Conservation (phyloP, 2,329 filamentous ascomycete species). For the Thielaviopsis populi region DNA sequence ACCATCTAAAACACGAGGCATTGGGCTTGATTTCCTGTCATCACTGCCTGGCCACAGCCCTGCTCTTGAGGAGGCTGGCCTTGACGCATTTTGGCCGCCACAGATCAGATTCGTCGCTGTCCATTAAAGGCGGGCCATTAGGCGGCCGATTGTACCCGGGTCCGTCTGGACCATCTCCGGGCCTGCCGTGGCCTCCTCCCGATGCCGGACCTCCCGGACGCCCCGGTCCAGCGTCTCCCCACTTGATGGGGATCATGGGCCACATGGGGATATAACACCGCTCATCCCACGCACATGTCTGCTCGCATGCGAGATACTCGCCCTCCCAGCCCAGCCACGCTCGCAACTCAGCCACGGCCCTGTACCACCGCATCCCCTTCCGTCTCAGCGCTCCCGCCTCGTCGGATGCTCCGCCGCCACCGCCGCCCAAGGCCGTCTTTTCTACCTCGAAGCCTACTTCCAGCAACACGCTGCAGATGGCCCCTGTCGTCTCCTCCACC, state of each 20-base stretch:
- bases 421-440: constrained; percentile 25
- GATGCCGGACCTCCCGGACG: background rate
- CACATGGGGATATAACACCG: constrained; percentile 38
- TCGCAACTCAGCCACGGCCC: constrained; percentile 28
- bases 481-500: constrained; percentile 28
- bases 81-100: constrained; percentile 23
- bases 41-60: background rate
- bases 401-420: constrained; percentile 19
- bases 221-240: background rate
- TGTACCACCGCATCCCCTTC: constrained; percentile 21
- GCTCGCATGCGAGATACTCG: constrained; percentile 29
- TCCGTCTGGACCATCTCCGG: constrained; percentile 4
- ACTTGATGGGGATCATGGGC: constrained; percentile 25
- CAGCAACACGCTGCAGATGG: constrained; percentile 29
- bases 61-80: constrained; percentile 9
- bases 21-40: background rate
- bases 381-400: background rate
- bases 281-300: constrained; percentile 30
- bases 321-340: constrained; percentile 38
- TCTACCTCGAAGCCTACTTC: constrained; percentile 31
- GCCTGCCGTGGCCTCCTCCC: background rate
- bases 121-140: background rate
- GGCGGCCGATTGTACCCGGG: background rate
- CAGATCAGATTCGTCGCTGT: constrained; percentile 17
- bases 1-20: background rate